phyloP scores from a whole-genome alignment of 495 filamentous ascomycete genomes.

The Xylaria nigripes region DNA sequence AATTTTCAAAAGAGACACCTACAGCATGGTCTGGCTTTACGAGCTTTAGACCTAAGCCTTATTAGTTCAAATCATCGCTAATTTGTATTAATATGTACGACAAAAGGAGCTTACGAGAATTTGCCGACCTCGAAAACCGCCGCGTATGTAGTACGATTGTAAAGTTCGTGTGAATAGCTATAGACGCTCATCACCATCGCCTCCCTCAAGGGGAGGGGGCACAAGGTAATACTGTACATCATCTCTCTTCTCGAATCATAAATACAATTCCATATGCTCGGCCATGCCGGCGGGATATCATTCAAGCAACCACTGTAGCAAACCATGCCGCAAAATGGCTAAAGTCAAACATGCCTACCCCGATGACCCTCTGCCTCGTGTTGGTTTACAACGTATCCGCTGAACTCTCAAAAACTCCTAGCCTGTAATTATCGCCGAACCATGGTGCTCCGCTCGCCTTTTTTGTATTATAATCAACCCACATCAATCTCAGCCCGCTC shows the following conservation, averaged over 20 bases:
- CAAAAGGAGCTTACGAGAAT: neutral
- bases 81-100: neutral
- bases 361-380: neutral
- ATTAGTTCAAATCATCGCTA: too few relatives aligned
- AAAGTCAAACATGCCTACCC: neutral
- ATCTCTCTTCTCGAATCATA: neutral
- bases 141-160: too few relatives aligned
- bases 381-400: neutral
- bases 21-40: too few relatives aligned
- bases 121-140: neutral
- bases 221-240: too few relatives aligned
- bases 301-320: constrained; percentile 17
- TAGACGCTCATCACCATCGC: too few relatives aligned
- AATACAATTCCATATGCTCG: constrained; percentile 20
- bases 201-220: too few relatives aligned
- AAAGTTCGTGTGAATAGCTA: too few relatives aligned
- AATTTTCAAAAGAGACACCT: too few relatives aligned
- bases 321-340: constrained; percentile 15
- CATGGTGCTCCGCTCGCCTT: neutral
- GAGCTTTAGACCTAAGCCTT: too few relatives aligned
- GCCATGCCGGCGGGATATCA: constrained; percentile 31
- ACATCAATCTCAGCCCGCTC: neutral
- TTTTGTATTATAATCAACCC: neutral
- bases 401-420: constrained; percentile 3
- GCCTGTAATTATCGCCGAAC: constrained; percentile 1